These are phyloP conservation scores for Neoscytalidium dimidiatum DNA, from an alignment of 2,329 filamentous ascomycete species.

Conservation along the genomic window DNA sequence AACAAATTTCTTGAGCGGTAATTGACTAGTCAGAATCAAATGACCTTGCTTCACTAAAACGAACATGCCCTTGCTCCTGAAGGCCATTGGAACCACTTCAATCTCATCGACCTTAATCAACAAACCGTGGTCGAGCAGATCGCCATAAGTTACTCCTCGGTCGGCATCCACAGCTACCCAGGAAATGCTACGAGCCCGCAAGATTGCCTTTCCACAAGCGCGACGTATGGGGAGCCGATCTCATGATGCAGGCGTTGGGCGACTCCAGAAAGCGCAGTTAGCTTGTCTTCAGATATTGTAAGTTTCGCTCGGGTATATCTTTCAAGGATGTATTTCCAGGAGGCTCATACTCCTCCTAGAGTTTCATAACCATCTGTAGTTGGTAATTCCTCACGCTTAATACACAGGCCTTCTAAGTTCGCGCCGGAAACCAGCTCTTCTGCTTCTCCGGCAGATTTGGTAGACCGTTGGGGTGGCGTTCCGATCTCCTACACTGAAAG, in stretches of 20 bases:
- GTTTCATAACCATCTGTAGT: neutral
- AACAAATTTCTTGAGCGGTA: neutral
- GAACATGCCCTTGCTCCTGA: neutral
- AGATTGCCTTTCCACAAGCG: neutral
- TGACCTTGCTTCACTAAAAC: neutral
- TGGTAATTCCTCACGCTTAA: neutral
- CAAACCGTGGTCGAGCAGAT: neutral
- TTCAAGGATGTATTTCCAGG: neutral
- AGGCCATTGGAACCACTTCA: neutral
- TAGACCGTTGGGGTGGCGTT: neutral
- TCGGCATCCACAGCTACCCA: constrained; percentile 6
- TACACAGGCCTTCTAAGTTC: neutral
- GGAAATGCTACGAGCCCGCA: constrained; percentile 31
- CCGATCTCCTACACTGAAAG: neutral
- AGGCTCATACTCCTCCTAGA: neutral
- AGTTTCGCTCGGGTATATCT: neutral
- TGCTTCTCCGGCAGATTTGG: neutral
- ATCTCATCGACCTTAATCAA: neutral
- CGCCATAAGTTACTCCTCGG: neutral
- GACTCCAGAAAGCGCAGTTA: neutral
- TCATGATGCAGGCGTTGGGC: neutral
- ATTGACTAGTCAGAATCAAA: neutral
- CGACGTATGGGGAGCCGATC: neutral
- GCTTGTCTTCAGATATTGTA: neutral
- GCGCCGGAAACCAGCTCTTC: neutral